Conservation (phyloP, 192 early-diverging fungal species). For the Linnemannia exigua region DNA sequence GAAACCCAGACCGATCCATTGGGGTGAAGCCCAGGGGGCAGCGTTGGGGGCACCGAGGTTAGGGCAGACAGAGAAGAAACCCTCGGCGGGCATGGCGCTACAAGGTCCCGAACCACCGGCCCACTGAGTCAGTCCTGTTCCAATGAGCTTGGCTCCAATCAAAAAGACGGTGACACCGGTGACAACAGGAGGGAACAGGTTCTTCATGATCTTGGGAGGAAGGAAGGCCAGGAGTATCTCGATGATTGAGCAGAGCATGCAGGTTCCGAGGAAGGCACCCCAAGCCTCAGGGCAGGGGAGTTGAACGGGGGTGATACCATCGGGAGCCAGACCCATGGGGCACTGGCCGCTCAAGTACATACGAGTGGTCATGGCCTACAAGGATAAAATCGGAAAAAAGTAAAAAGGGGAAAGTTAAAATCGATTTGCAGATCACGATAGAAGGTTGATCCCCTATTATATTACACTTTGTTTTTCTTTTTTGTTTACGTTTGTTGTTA, state of each 20-base stretch:
- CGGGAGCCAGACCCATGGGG: constrained; percentile 55
- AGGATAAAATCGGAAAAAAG: not conserved
- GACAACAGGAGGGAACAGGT: constrained; percentile 65
- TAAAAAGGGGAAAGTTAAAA: not conserved
- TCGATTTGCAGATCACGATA: not conserved
- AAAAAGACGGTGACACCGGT: constrained; percentile 63
- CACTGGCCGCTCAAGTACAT: constrained; percentile 69
- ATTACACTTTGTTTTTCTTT: not conserved
- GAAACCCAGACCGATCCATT: constrained; percentile 65
- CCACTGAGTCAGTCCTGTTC: constrained; percentile 66
- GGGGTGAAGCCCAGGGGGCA: constrained; percentile 64
- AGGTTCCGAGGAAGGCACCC: constrained; percentile 69
- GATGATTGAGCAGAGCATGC: constrained; percentile 64
- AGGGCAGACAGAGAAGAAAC: constrained; percentile 64
- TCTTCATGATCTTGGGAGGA: constrained; percentile 61
- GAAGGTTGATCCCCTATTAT: not conserved
- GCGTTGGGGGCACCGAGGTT: constrained; percentile 63
- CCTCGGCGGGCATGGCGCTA: constrained; percentile 60
- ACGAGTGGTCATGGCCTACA: constrained; percentile 63
- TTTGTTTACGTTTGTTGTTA: not conserved
- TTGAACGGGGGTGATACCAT: constrained; percentile 58
- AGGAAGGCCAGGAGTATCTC: constrained; percentile 64
- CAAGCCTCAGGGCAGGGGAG: constrained; percentile 64
- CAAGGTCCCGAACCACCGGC: constrained; percentile 67
- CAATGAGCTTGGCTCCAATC: constrained; percentile 66